Conservation (phyloP, 75 land plant species). For the Pinus taeda region DNA sequence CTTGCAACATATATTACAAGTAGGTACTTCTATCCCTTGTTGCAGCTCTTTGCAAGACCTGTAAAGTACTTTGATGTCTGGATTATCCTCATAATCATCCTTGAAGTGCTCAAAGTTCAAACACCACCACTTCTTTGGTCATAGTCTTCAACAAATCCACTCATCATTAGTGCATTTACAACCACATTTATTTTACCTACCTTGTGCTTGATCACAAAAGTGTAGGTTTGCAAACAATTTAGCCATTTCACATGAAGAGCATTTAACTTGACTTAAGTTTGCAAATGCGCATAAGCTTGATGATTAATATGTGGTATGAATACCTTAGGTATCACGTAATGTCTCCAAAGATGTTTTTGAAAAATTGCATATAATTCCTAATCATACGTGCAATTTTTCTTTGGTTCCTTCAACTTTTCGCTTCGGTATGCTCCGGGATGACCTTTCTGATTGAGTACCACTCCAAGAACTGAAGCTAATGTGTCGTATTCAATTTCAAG, state of each 20-base stretch:
- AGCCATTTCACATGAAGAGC: background rate
- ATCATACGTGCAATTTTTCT: too few species aligned
- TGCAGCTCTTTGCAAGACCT: background rate
- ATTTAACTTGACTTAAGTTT: background rate
- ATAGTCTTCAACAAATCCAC: background rate
- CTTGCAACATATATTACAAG: background rate
- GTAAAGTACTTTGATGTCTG: background rate
- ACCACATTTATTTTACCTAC: background rate
- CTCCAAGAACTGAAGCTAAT: too few species aligned
- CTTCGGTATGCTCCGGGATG: too few species aligned
- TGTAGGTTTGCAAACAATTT: background rate
- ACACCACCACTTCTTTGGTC: background rate
- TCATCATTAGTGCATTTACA: background rate
- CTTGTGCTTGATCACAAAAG: background rate
- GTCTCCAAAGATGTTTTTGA: background rate
- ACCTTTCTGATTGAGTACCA: too few species aligned
- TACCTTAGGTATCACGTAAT: background rate
- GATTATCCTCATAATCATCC: background rate
- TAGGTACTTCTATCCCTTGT: background rate
- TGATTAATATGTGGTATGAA: background rate
- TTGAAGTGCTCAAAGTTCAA: conserved; percentile 1
- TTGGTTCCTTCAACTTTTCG: too few species aligned
- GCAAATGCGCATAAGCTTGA: background rate
- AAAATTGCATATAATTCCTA: too few species aligned
- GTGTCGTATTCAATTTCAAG: too few species aligned